Percentiles rank a stretch among this genome's conserved stretches.
These are phyloP conservation scores for Periconia sp. DNA, from an alignment of 2,329 filamentous ascomycete species.

Conservation along the genomic window DNA sequence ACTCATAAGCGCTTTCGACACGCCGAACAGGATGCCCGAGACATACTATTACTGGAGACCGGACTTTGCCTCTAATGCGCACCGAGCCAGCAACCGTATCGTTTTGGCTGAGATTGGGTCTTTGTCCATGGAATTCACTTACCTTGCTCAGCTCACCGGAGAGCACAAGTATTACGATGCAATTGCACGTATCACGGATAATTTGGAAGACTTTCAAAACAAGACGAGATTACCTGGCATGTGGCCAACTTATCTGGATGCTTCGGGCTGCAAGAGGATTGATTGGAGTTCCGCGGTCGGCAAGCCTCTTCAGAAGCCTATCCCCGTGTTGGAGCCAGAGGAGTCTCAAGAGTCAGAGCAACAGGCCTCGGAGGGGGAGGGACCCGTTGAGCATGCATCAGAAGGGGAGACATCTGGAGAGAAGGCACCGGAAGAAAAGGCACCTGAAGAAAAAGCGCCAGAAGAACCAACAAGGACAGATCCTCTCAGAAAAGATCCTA, in stretches of 20 bases:
- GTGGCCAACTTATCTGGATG: conserved; percentile 56
- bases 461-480: too few species aligned
- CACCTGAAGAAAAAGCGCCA: neutral
- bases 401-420: neutral
- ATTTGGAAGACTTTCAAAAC: conserved; percentile 52
- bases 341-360: too few species aligned
- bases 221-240: conserved; percentile 55
- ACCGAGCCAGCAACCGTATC: conserved; percentile 48
- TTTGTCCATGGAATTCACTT: conserved; percentile 56
- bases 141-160: conserved; percentile 54
- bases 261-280: conserved; percentile 43
- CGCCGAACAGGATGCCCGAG: conserved; percentile 70
- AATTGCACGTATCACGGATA: conserved; percentile 52
- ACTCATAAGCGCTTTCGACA: conserved; percentile 71
- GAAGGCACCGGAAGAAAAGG: neutral
- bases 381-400: conserved; percentile 1
- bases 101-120: conserved; percentile 57
- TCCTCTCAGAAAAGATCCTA: conserved; percentile 14
- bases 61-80: conserved; percentile 42
- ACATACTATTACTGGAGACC: conserved; percentile 63
- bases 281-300: conserved; percentile 29
- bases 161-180: conserved; percentile 57
- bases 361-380: too few species aligned
- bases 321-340: conserved; percentile 5
- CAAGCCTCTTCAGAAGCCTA: conserved; percentile 27